Conservation (phyloP, 768 basidiomycete genomes). For the Rhodotorula sphaerocarpa region DNA sequence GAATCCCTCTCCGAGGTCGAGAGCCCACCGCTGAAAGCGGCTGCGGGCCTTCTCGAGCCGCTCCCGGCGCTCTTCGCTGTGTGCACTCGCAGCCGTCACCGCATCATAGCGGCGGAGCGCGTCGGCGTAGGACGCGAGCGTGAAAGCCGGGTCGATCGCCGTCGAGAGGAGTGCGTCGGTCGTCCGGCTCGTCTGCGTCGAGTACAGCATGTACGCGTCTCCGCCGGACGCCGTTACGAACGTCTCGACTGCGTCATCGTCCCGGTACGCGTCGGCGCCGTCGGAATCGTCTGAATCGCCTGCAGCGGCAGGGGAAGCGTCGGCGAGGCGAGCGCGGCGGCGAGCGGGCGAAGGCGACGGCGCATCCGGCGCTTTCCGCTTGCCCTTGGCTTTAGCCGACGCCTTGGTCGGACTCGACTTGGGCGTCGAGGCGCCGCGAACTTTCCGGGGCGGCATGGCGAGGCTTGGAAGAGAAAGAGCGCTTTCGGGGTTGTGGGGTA, state of each 20-base stretch:
- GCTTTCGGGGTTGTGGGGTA: too few species aligned
- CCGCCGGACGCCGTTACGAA: slow-evolving; percentile 61
- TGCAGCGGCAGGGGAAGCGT: not conserved
- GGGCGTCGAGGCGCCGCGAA: not conserved
- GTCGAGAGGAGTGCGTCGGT: slow-evolving; percentile 69
- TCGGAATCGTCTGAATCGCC: slow-evolving; percentile 28
- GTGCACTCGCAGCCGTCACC: not conserved
- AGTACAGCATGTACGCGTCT: slow-evolving; percentile 68
- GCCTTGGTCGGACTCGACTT: not conserved
- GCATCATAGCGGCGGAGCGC: slow-evolving; percentile 20
- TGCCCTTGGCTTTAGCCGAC: slow-evolving; percentile 10
- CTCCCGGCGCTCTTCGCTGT: not conserved
- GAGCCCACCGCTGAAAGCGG: slow-evolving; percentile 56
- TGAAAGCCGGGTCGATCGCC: slow-evolving; percentile 47
- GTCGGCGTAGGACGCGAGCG: slow-evolving; percentile 52
- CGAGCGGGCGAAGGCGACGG: not conserved
- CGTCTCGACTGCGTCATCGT: slow-evolving; percentile 23
- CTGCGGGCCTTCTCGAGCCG: slow-evolving; percentile 15
- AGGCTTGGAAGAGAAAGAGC: not conserved
- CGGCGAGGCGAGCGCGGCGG: not conserved
- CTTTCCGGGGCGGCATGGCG: not conserved
- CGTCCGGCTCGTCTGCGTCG: slow-evolving; percentile 54
- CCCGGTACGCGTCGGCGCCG: slow-evolving; percentile 22
- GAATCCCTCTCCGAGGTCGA: slow-evolving; percentile 73
- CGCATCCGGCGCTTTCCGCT: slow-evolving; percentile 9